Percentiles rank a stretch among this genome's conserved stretches.
phyloP scores from a whole-genome alignment of 257 asterid genomes.

The Solanum ossicruentum region DNA sequence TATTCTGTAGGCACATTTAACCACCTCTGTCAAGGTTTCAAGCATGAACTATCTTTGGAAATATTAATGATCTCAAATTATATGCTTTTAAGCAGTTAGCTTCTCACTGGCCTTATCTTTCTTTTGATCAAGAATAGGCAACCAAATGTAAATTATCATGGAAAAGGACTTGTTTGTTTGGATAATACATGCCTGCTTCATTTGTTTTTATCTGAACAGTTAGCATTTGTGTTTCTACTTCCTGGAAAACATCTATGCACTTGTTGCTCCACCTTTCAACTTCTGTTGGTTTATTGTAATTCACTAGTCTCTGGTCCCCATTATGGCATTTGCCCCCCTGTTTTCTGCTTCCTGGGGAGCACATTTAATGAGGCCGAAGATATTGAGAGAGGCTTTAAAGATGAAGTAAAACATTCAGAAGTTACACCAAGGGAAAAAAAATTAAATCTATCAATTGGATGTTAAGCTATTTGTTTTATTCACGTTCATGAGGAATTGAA shows the following conservation, averaged over 20 bases:
- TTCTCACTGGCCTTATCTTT: neutral
- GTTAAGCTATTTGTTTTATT: neutral
- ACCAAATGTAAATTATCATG: neutral
- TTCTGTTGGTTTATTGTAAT: neutral
- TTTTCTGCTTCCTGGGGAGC: neutral
- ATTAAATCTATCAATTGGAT: neutral
- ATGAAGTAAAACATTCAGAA: neutral
- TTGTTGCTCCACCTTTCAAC: neutral
- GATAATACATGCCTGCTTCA: neutral
- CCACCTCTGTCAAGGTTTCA: neutral
- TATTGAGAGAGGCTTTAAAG: neutral
- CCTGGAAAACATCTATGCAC: neutral
- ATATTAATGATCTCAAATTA: neutral
- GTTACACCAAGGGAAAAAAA: neutral
- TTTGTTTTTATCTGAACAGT: neutral
- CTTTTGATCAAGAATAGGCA: neutral
- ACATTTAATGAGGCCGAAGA: neutral
- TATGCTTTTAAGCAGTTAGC: neutral
- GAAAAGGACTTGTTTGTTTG: neutral
- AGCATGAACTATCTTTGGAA: neutral
- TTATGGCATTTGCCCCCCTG: neutral
- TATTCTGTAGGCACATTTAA: neutral
- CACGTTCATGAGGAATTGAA: neutral
- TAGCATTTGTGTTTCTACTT: neutral
- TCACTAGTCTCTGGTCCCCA: neutral